phyloP scores from a whole-genome alignment of 257 asterid genomes.

The Solanum microdontum region DNA sequence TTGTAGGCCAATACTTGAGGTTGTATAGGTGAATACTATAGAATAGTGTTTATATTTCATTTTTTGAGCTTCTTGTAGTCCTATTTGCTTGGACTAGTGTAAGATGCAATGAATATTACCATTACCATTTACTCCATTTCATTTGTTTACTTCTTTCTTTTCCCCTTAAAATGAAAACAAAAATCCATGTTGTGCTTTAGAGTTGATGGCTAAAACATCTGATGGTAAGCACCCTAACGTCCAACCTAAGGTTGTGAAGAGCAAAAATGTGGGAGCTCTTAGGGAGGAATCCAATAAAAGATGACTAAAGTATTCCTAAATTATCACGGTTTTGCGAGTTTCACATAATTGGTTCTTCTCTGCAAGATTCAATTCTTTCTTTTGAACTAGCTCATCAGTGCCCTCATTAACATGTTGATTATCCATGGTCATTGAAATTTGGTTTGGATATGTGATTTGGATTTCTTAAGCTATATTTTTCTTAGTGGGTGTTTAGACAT shows the following conservation, averaged over 20 bases:
- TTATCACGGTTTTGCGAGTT: not conserved
- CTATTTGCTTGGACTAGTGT: not conserved
- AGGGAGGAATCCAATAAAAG: not conserved
- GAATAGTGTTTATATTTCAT: not conserved
- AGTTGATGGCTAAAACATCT: not conserved
- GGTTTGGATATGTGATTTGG: too few species aligned
- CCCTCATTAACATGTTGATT: too few species aligned
- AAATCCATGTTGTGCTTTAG: not conserved
- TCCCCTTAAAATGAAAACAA: not conserved
- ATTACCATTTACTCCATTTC: not conserved
- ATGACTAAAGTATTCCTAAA: not conserved
- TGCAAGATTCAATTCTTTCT: not conserved
- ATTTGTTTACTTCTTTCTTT: not conserved
- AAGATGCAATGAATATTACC: not conserved
- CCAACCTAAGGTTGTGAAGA: not conserved
- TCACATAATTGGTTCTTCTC: not conserved
- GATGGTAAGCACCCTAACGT: not conserved
- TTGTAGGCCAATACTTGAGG: not conserved
- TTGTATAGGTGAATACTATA: not conserved
- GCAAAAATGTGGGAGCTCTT: not conserved
- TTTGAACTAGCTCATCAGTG: not conserved
- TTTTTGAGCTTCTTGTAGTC: not conserved
- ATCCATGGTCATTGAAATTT: not conserved
- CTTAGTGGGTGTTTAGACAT: too few species aligned
- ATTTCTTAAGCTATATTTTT: too few species aligned